Evolutionary conservation across 2,329 filamentous ascomycete genomes (phyloP).

Genomic region (Metarhizium album): DNA sequence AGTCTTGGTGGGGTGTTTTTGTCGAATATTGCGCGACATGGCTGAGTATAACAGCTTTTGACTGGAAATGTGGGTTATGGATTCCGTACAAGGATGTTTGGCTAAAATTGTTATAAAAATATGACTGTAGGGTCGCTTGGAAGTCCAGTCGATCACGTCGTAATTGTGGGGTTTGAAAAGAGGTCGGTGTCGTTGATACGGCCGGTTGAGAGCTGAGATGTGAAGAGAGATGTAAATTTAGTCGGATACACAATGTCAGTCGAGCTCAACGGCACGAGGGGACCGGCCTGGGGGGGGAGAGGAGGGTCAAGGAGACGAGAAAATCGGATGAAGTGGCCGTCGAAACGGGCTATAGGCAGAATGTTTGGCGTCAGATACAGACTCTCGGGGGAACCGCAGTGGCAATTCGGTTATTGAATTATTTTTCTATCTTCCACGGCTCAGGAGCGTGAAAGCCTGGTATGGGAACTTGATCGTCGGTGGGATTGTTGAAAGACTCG

Average conservation of each 20-base stretch:
- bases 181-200: neutral
- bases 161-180: neutral
- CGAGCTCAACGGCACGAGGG: neutral
- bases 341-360: constrained; percentile 18
- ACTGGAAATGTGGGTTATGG: neutral
- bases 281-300: neutral
- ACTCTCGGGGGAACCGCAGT: constrained; percentile 23
- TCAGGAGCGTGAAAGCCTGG: constrained; percentile 37
- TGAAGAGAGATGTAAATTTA: neutral
- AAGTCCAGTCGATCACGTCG: neutral
- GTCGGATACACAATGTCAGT: neutral
- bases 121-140: neutral
- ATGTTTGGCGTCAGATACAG: constrained; percentile 27
- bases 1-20: constrained; percentile 33
- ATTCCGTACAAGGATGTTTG: neutral
- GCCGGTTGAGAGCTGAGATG: neutral
- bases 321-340: constrained; percentile 13
- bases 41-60: constrained; percentile 1
- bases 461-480: constrained; percentile 58
- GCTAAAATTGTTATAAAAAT: no score
- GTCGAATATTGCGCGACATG: constrained; percentile 45
- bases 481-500: constrained; percentile 45
- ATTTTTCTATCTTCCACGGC: constrained; percentile 9
- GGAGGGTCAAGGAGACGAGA: constrained; percentile 2
- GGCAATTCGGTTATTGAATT: neutral